These are phyloP conservation scores for Lonicera japonica DNA, from an alignment of 129 eudicot genomes.

Conservation along the genomic window DNA sequence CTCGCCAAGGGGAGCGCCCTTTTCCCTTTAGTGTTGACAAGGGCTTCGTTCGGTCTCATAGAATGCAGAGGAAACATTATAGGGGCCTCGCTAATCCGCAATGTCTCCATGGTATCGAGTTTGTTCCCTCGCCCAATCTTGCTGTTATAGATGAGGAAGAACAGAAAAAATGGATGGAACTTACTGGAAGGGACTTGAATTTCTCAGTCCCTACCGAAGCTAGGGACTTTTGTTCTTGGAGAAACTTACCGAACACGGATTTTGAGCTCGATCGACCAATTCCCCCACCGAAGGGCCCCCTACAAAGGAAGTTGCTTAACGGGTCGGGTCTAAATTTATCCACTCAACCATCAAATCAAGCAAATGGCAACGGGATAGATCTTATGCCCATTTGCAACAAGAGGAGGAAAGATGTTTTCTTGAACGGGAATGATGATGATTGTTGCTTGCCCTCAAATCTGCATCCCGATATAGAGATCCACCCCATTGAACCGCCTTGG, in stretches of 20 bases:
- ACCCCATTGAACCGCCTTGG: constrained; percentile 51
- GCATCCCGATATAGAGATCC: constrained; percentile 25
- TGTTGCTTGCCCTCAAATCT: constrained; percentile 31
- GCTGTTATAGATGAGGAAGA: constrained; percentile 63
- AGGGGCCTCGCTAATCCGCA: constrained; percentile 82
- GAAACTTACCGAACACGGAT: constrained; percentile 62
- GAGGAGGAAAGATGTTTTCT: constrained; percentile 41
- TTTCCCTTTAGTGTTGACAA: constrained; percentile 72
- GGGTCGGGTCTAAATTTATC: constrained; percentile 53
- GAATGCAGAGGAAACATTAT: constrained; percentile 79
- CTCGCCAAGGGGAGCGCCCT: constrained; percentile 61
- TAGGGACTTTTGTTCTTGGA: constrained; percentile 67
- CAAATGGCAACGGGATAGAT: constrained; percentile 46
- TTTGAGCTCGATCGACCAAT: constrained; percentile 63
- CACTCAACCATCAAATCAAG: constrained; percentile 35
- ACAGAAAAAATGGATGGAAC: constrained; percentile 64
- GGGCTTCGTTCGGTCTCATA: constrained; percentile 77
- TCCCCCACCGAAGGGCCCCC: constrained; percentile 31
- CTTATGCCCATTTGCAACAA: constrained; percentile 37
- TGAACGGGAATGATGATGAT: constrained; percentile 52
- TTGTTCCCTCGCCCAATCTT: constrained; percentile 56
- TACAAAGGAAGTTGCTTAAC: constrained; percentile 36
- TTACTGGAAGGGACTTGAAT: constrained; percentile 65
- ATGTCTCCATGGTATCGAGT: constrained; percentile 80
- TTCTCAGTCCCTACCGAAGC: constrained; percentile 65